phyloP scores from a whole-genome alignment of 2,329 filamentous ascomycete genomes.

The Alternaria tenuissima region DNA sequence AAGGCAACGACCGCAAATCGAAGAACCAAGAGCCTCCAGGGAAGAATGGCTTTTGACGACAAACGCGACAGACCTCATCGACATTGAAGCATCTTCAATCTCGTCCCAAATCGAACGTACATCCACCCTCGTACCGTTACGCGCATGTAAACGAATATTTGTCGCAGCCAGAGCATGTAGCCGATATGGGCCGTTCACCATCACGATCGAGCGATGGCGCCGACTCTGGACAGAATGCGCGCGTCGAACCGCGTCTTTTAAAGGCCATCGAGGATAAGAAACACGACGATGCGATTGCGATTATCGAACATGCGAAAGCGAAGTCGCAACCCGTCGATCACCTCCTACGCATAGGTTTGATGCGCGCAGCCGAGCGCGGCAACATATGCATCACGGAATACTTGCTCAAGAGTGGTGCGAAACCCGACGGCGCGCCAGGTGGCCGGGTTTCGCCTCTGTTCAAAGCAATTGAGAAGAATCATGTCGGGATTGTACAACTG shows the following conservation, averaged over 20 bases:
- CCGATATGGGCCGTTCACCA: slow-evolving; percentile 44
- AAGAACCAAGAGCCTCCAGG: not conserved
- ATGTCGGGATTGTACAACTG: slow-evolving; percentile 41
- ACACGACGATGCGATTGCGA: slow-evolving; percentile 41
- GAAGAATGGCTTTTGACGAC: slow-evolving; percentile 13
- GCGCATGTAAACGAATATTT: slow-evolving; percentile 9
- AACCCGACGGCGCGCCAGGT: slow-evolving; percentile 44
- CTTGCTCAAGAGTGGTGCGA: slow-evolving; percentile 44
- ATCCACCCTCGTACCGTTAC: slow-evolving; percentile 1
- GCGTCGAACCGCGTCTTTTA: slow-evolving; percentile 47
- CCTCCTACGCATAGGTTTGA: slow-evolving; percentile 48
- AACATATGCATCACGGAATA: slow-evolving; percentile 44
- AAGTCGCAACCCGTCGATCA: slow-evolving; percentile 44
- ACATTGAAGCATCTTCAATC: slow-evolving; percentile 17
- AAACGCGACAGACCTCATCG: slow-evolving; percentile 17
- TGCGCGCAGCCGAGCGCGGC: slow-evolving; percentile 46
- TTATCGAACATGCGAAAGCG: slow-evolving; percentile 47
- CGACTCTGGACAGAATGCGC: slow-evolving; percentile 35
- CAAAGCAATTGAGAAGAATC: slow-evolving; percentile 44
- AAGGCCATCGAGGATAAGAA: slow-evolving; percentile 46
- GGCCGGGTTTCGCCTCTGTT: slow-evolving; percentile 42
- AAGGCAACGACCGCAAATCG: slow-evolving; percentile 4
- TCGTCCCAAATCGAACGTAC: slow-evolving; percentile 13
- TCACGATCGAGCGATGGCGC: slow-evolving; percentile 49
- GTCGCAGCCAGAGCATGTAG: slow-evolving; percentile 21